Conservation (phyloP, 2,329 filamentous ascomycete species). For the Tolypocladium capitatum region DNA sequence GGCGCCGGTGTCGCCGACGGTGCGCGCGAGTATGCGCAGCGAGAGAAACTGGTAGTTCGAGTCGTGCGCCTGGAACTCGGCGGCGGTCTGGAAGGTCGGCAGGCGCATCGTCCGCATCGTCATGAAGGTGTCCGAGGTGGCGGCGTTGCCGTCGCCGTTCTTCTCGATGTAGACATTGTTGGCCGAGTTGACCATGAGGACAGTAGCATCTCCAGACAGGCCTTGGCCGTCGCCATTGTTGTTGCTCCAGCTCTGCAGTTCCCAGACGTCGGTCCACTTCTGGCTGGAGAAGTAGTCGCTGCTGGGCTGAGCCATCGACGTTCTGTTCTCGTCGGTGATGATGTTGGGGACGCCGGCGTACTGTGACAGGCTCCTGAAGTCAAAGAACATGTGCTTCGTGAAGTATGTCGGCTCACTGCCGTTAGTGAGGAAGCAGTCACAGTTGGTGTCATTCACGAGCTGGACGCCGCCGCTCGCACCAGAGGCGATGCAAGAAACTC, state of each 20-base stretch:
- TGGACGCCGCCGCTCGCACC: not conserved
- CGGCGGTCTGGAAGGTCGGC: conserved; percentile 29
- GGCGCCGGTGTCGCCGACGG: conserved; percentile 32
- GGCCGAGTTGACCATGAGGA: conserved; percentile 26
- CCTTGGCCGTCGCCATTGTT: conserved; percentile 16
- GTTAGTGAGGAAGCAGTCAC: conserved; percentile 36
- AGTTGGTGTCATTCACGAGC: conserved; percentile 17
- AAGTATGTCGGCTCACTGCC: conserved; percentile 29
- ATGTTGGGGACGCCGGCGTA: conserved; percentile 23
- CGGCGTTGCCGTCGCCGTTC: conserved; percentile 19
- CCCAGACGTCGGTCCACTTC: conserved; percentile 24
- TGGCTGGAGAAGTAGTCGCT: conserved; percentile 25
- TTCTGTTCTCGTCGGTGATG: conserved; percentile 14
- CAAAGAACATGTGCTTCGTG: conserved; percentile 32
- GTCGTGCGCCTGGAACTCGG: conserved; percentile 30
- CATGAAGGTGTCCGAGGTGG: conserved; percentile 26
- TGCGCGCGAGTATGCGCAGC: conserved; percentile 37
- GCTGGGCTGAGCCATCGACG: conserved; percentile 15
- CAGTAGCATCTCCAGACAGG: conserved; percentile 13
- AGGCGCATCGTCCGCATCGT: conserved; percentile 34
- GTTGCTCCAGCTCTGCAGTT: conserved; percentile 28
- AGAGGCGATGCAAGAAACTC: not conserved
- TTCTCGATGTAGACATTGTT: conserved; percentile 34
- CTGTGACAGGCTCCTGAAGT: conserved; percentile 30
- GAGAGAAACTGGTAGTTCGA: conserved; percentile 17